Base-by-base conservation (phyloP, 805 yeast species). In the Yarrowia bubula region DNA sequence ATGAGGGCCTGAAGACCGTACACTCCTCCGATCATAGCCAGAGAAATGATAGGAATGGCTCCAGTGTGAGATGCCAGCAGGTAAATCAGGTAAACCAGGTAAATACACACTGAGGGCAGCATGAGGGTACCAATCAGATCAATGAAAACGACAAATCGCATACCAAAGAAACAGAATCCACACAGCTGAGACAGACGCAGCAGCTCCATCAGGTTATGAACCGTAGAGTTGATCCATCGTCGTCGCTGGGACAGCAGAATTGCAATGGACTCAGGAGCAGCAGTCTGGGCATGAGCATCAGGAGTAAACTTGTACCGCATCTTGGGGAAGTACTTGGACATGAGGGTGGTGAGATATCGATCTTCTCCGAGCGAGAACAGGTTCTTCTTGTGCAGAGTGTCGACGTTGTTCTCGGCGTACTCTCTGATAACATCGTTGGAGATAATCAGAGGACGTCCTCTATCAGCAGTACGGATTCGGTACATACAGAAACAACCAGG, bases 171-270 rank as follows among this genome's bases (percentile, higher is more conserved):
- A 70, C 82, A 84, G 55, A 86, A 84, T 58, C 88, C 88, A 75
- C 88, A 84, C 78, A 84, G 80, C 67, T 84, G 84, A 35, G 79
- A 78, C 47, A 84, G 81, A 69, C 83, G 77, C 43, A 83, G 79
- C 69, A 84, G 79, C 75, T 84, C 88, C 72, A 81, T 76, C 72
- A 84, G 80, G 70, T 84, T 84, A 74, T 84, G 88, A 35, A 84
- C 86, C 0, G 88, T 84, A 8, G 88, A 85, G 72, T 84, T 84
- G 71, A 84, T 84, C 88, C 88, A 84, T 68, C 88, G 84, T 73
- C 86, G 83, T 70, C 86, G 80, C 73, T 83, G 86, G 2, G 86
- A 83, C 60, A 83, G 76, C 68, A 83, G 75, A 57, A 83, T 83
- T 65, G 71, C 73, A 71, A 83, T 81, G 44, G 76, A 75, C 66